Percentiles rank a stretch among this genome's conserved stretches.
Evolutionary conservation across 371 early-diverging fungal species (phyloP).

Genomic region (Choanephora cucurbitarum): DNA sequence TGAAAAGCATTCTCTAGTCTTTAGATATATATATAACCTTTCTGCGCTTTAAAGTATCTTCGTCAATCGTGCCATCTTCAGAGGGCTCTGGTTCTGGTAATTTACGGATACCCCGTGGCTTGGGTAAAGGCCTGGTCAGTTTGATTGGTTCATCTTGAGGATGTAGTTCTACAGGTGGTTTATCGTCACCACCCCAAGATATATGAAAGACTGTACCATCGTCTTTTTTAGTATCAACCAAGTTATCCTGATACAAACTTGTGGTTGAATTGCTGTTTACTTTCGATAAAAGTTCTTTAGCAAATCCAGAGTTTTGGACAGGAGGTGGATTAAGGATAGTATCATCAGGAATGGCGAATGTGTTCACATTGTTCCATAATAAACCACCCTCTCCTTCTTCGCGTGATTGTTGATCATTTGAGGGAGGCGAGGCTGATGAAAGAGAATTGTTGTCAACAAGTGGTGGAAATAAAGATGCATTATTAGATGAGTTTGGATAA

Average conservation of each 20-base stretch:
- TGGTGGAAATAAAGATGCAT: conserved; percentile 11
- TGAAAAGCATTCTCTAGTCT: no score
- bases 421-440: no score
- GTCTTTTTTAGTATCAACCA: background rate
- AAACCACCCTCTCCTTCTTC: conserved; percentile 1
- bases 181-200: conserved; percentile 53
- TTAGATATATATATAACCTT: no score
- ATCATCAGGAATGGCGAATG: conserved; percentile 19
- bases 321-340: background rate
- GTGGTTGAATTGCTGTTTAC: background rate
- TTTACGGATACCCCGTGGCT: conserved; percentile 47
- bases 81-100: conserved; percentile 51
- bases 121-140: conserved; percentile 39
- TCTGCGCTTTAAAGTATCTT: conserved; percentile 43
- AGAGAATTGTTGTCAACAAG: background rate
- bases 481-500: background rate
- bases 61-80: conserved; percentile 48
- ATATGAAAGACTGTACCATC: conserved; percentile 42
- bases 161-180: conserved; percentile 41
- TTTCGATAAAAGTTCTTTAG: background rate
- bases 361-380: conserved; percentile 21
- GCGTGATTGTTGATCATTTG: background rate
- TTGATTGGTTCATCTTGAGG: conserved; percentile 16
- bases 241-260: background rate
- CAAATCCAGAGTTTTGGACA: background rate